A percentile compares a stretch with the other conserved stretches of the same genome.
Evolutionary conservation across 2,329 filamentous ascomycete species (phyloP).

Genomic region (Colletotrichum karsti): DNA sequence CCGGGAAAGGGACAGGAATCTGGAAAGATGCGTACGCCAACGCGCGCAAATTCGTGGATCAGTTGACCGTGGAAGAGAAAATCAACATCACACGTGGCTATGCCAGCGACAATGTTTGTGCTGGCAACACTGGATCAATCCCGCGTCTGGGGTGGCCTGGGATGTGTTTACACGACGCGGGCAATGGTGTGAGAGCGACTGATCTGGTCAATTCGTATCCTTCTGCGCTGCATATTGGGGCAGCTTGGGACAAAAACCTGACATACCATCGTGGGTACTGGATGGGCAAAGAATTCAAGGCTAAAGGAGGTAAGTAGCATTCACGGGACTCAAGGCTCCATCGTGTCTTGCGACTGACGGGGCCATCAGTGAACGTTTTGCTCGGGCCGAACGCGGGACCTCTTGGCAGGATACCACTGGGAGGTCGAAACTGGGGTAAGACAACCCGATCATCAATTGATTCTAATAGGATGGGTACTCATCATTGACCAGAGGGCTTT

Average conservation of each 20-base stretch:
- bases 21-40: constrained; percentile 69
- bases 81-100: constrained; percentile 51
- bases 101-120: constrained; percentile 51
- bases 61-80: constrained; percentile 74
- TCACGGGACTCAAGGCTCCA: rapidly evolving
- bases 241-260: constrained; percentile 67
- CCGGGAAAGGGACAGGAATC: neutral
- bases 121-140: constrained; percentile 55
- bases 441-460: neutral
- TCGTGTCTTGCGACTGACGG: neutral
- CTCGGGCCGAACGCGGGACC: constrained; percentile 44
- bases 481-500: constrained; percentile 39
- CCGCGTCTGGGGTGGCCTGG: constrained; percentile 55
- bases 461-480: neutral
- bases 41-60: constrained; percentile 63
- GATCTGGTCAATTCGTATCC: constrained; percentile 58
- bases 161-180: constrained; percentile 58
- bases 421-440: constrained; percentile 43
- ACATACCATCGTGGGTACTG: constrained; percentile 39
- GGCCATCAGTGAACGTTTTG: constrained; percentile 36
- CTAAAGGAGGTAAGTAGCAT: constrained; percentile 45
- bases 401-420: constrained; percentile 37
- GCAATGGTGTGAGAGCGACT: constrained; percentile 56
- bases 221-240: constrained; percentile 56
- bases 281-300: constrained; percentile 43